These are phyloP conservation scores for Inonotus hispidus DNA, from an alignment of 1,284 basidiomycete genomes.

Conservation along the genomic window DNA sequence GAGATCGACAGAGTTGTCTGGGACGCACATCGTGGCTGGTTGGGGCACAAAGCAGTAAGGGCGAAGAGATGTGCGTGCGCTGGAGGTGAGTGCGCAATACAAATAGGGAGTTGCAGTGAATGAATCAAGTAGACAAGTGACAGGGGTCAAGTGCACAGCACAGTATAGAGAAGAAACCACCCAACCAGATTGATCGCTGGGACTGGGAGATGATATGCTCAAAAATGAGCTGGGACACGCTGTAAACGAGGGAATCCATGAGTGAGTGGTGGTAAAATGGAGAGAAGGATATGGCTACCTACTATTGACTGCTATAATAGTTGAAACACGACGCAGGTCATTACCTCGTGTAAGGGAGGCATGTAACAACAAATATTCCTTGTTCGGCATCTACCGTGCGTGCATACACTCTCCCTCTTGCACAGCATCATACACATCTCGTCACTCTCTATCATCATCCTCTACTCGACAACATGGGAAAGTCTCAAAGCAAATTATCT, in stretches of 20 bases:
- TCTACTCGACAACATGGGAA: slow-evolving; percentile 64
- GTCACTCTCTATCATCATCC: background rate
- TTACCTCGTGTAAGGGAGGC: background rate
- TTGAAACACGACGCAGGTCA: slow-evolving; percentile 30
- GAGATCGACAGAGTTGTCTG: slow-evolving; percentile 60
- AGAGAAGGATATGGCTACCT: slow-evolving; percentile 19
- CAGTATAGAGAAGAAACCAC: background rate
- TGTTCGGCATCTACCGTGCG: slow-evolving; percentile 7
- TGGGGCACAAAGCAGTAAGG: slow-evolving; percentile 1
- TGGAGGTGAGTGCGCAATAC: slow-evolving; percentile 14
- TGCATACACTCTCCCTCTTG: background rate
- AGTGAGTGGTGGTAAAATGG: slow-evolving; percentile 9
- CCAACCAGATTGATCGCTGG: background rate
- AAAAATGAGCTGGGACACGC: background rate
- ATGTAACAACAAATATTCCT: background rate
- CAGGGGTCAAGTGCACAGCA: slow-evolving; percentile 14
- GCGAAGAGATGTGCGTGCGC: background rate
- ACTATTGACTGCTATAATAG: slow-evolving; percentile 32
- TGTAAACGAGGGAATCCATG: background rate
- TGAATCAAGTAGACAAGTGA: slow-evolving; percentile 26
- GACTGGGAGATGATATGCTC: background rate
- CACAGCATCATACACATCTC: background rate
- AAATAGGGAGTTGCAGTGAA: slow-evolving; percentile 22
- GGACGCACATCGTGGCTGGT: slow-evolving; percentile 55
- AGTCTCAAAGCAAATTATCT: slow-evolving; percentile 94